Base-by-base conservation (phyloP, 768 basidiomycete genomes). In the Guyanaporus albipodus region DNA sequence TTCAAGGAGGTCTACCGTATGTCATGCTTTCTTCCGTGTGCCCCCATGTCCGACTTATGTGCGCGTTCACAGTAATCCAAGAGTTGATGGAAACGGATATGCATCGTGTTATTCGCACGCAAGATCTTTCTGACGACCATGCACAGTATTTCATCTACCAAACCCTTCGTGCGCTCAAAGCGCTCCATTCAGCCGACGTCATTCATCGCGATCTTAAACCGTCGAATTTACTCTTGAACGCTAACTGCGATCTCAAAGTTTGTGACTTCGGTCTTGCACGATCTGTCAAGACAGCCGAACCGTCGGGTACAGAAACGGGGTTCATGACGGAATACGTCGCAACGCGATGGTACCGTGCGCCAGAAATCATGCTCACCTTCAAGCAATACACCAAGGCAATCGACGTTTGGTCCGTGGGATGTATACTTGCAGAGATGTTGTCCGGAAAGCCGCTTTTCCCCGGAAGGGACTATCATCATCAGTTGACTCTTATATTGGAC, bases 301-400 rank as follows among this genome's bases (percentile, higher is more conserved):
- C 87, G 0, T 85, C 83, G 12, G 88, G 87, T 19, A 89, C 86
- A 7, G 87, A 89, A 57, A 88, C 78, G 6, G 84, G 84, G 6
- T 93, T 92, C 72, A 92, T 94, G 91, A 95, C 91, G 2, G 90
- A 92, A 82, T 95, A 94, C 61, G 96, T 99, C 39, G 95, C 96
- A 2, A 98, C 96, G 21, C 77, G 96, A 57, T 99, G 96, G 96
- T 99, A 98, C 63, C 83, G 96, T 29, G 96, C 96, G 0, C 96
- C 96, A 0, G 96, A 99, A 67, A 94, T 99, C 71, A 99, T 99
- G 96, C 77, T 99, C 42, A 96, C 93, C 9, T 98, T 97, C 77
- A 95, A 96, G 65, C 88, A 96, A 66, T 99, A 99, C 71, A 95
- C 94, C 42, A 93, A 93, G 72, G 87, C 88, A n/a, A 89, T 91